These are phyloP conservation scores for Acanthochlamys bracteata DNA, from an alignment of 106 monocot species.

Conservation along the genomic window DNA sequence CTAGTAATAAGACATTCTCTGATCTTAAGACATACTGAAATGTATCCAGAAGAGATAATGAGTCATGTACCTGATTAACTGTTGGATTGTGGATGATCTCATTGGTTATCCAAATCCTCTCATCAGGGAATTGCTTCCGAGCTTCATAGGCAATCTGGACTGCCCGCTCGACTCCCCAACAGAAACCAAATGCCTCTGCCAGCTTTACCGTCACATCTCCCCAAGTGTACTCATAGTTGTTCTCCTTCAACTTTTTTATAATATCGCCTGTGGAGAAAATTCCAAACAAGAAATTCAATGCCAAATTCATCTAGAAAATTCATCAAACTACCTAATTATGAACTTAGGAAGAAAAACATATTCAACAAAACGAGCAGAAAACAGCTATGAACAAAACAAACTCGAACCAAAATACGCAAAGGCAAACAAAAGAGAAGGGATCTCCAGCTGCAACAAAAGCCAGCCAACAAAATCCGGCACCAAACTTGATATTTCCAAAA, in stretches of 20 bases:
- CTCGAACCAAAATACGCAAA: neutral
- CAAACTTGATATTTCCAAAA: neutral
- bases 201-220: conserved; percentile 88
- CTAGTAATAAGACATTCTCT: neutral
- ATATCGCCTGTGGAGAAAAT: conserved; percentile 55
- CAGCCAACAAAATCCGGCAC: too few species aligned
- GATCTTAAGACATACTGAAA: neutral
- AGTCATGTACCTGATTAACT: conserved; percentile 57
- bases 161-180: conserved; percentile 96
- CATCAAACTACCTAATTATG: too few species aligned
- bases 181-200: conserved; percentile 93
- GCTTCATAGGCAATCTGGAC: conserved; percentile 98
- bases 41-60: neutral
- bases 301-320: neutral
- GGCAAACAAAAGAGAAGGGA: neutral
- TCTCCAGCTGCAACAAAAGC: too few species aligned
- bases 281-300: conserved; percentile 2
- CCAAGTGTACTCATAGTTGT: conserved; percentile 79
- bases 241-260: conserved; percentile 88
- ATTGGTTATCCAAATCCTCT: conserved; percentile 94
- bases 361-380: neutral
- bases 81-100: conserved; percentile 96
- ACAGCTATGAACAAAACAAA: neutral
- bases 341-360: neutral
- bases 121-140: conserved; percentile 91